Conservation (phyloP, 495 filamentous ascomycete genomes). For the Penicillium cataractarum region DNA sequence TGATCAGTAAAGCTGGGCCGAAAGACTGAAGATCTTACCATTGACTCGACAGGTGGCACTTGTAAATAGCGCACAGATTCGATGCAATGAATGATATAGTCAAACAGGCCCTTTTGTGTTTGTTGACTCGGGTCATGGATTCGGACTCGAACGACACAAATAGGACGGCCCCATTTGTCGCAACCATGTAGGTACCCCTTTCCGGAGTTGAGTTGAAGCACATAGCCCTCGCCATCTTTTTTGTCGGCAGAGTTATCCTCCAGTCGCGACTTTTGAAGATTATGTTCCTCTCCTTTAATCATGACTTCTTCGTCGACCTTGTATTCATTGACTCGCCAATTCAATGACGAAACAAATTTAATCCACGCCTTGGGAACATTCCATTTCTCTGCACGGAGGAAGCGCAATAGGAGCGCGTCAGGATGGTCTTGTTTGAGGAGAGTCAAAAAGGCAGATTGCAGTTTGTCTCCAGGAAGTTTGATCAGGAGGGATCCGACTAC, state of each 20-base stretch:
- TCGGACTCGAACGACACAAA: slow-evolving; percentile 77
- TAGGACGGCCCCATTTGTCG: slow-evolving; percentile 79
- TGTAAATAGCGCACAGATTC: slow-evolving; percentile 83
- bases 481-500: slow-evolving; percentile 25
- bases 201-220: slow-evolving; percentile 80
- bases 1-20: slow-evolving; percentile 31
- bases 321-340: slow-evolving; percentile 78
- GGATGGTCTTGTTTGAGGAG: slow-evolving; percentile 93
- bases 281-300: slow-evolving; percentile 68
- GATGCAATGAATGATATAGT: slow-evolving; percentile 87
- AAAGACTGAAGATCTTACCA: slow-evolving; percentile 50
- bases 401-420: slow-evolving; percentile 82
- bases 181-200: slow-evolving; percentile 86
- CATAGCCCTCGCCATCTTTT: slow-evolving; percentile 74
- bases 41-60: slow-evolving; percentile 77
- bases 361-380: slow-evolving; percentile 84
- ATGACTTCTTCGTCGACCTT: slow-evolving; percentile 83
- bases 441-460: slow-evolving; percentile 76
- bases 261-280: slow-evolving; percentile 58
- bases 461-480: slow-evolving; percentile 63
- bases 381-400: slow-evolving; percentile 93
- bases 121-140: slow-evolving; percentile 80
- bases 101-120: slow-evolving; percentile 73
- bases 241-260: slow-evolving; percentile 52
- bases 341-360: slow-evolving; percentile 86